These are phyloP conservation scores for Sedum album DNA, from an alignment of 164 flowering plant species.

Conservation along the genomic window DNA sequence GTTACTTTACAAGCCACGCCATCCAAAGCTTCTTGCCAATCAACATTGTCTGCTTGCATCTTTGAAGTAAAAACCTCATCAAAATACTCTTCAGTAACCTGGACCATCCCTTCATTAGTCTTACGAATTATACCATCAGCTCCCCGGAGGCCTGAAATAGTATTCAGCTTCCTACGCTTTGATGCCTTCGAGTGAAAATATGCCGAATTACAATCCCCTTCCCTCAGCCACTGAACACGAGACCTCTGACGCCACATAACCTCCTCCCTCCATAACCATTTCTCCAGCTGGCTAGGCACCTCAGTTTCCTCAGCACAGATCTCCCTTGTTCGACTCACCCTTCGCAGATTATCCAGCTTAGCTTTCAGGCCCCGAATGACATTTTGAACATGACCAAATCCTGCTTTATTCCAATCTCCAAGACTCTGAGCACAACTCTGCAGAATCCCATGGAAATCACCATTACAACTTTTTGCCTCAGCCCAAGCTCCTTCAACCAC, in stretches of 20 bases:
- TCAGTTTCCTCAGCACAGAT: neutral
- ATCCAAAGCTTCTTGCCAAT: no score
- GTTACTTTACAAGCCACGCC: neutral
- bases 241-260: neutral
- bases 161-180: neutral
- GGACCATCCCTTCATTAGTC: no score
- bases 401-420: neutral
- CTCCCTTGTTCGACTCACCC: neutral
- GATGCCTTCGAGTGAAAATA: neutral
- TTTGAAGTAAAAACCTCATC: neutral
- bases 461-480: neutral
- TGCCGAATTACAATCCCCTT: conserved; percentile 1
- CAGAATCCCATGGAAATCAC: no score
- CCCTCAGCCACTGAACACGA: neutral
- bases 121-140: no score
- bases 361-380: neutral
- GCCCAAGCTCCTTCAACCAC: neutral
- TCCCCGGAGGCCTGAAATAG: no score
- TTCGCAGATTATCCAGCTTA: neutral
- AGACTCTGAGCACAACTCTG: neutral
- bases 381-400: neutral
- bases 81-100: no score
- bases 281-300: neutral
- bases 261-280: neutral
- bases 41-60: neutral